Conservation (phyloP, 2,329 filamentous ascomycete genomes). For the Mariannaea sp. region DNA sequence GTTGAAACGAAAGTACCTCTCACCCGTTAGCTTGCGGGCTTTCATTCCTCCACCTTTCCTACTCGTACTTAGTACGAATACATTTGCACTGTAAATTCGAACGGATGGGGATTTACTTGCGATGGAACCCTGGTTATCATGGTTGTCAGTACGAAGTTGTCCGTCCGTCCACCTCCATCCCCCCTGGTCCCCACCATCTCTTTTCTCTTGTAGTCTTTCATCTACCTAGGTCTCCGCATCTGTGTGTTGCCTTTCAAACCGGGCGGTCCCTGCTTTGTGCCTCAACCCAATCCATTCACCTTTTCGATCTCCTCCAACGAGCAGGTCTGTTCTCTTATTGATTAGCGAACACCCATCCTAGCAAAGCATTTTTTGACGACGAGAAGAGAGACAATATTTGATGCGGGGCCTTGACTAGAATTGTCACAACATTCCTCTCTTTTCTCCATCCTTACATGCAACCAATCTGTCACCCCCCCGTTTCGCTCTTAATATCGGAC, state of each 20-base stretch:
- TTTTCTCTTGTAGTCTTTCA: slow-evolving; percentile 18
- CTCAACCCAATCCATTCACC: slow-evolving; percentile 29
- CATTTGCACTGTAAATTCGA: background rate
- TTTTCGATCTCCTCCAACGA: slow-evolving; percentile 21
- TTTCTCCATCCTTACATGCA: slow-evolving; percentile 27
- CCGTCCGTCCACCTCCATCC: too few species aligned
- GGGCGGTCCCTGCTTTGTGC: slow-evolving; percentile 27
- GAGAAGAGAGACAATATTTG: slow-evolving; percentile 39
- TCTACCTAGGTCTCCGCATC: slow-evolving; percentile 24
- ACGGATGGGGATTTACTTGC: slow-evolving; percentile 26
- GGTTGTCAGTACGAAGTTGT: slow-evolving; percentile 25
- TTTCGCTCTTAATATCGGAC: slow-evolving; percentile 27
- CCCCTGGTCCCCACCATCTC: slow-evolving; percentile 35
- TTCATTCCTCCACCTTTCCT: slow-evolving; percentile 27
- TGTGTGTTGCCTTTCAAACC: slow-evolving; percentile 29
- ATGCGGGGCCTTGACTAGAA: slow-evolving; percentile 33
- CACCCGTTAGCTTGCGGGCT: slow-evolving; percentile 18
- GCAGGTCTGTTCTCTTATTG: slow-evolving; percentile 27
- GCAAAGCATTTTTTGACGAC: slow-evolving; percentile 26
- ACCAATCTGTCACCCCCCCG: slow-evolving; percentile 30
- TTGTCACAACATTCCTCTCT: slow-evolving; percentile 30
- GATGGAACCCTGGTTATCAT: slow-evolving; percentile 31
- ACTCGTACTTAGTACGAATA: slow-evolving; percentile 13
- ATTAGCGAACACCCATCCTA: slow-evolving; percentile 32
- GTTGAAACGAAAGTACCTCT: slow-evolving; percentile 29